Conservation (phyloP, 2,329 filamentous ascomycete species). For the Aplosporella prunicola region DNA sequence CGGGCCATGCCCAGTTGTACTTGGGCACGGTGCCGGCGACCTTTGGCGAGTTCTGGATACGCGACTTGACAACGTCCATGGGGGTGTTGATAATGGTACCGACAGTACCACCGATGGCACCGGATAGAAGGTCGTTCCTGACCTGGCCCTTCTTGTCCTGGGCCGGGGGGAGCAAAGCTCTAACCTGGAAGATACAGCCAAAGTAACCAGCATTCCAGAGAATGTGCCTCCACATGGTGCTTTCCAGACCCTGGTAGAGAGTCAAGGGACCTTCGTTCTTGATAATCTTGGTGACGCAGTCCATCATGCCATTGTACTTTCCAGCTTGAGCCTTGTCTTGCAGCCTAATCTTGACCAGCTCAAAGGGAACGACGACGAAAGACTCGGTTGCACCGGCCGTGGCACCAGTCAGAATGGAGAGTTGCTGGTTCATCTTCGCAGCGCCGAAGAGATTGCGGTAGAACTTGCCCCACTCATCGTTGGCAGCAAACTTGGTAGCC, state of each 20-base stretch:
- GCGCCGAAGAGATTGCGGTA: constrained; percentile 82
- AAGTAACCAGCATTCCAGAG: constrained; percentile 96
- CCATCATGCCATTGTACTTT: constrained; percentile 75
- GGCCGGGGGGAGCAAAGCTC: constrained; percentile 70
- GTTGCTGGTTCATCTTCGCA: constrained; percentile 78
- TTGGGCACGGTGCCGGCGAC: constrained; percentile 74
- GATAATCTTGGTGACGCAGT: constrained; percentile 74
- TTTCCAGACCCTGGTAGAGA: constrained; percentile 94
- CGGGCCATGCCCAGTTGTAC: constrained; percentile 98
- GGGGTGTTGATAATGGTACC: constrained; percentile 93
- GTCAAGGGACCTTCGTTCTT: constrained; percentile 74
- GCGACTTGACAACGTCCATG: constrained; percentile 94
- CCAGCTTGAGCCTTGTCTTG: constrained; percentile 90
- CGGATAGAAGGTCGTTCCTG: constrained; percentile 78
- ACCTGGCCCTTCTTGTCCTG: constrained; percentile 73
- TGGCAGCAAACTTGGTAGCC: constrained; percentile 97
- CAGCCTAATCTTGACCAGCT: constrained; percentile 95
- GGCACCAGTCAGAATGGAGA: constrained; percentile 88
- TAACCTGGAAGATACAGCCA: constrained; percentile 96
- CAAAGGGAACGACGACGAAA: constrained; percentile 96
- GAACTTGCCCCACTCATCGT: constrained; percentile 94
- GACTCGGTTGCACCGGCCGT: constrained; percentile 91
- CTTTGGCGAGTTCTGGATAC: constrained; percentile 90
- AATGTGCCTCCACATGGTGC: constrained; percentile 90
- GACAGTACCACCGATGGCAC: constrained; percentile 76